phyloP scores from a whole-genome alignment of 371 early-diverging fungal species.

The Dipsacomyces acuminosporus region DNA sequence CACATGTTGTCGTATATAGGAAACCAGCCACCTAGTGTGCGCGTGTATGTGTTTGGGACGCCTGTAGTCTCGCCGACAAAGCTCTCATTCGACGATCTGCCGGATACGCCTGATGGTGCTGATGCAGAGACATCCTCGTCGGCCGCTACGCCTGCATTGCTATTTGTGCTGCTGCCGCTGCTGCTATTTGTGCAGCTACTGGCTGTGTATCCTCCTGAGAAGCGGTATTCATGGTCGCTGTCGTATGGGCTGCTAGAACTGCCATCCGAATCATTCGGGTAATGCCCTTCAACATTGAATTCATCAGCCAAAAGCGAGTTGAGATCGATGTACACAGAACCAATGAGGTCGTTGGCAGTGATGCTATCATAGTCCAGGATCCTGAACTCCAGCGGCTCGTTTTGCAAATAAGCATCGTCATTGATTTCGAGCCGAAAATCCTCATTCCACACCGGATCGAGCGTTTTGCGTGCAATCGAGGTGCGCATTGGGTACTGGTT shows the following conservation, averaged over 20 bases:
- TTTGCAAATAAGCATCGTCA: slow-evolving; percentile 67
- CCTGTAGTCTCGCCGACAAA: slow-evolving; percentile 36
- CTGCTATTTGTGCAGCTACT: not conserved
- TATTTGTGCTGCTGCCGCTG: not conserved
- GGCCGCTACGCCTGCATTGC: not conserved
- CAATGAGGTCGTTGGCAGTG: slow-evolving; percentile 69
- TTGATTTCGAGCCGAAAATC: slow-evolving; percentile 59
- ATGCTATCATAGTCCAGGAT: slow-evolving; percentile 74
- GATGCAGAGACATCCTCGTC: not conserved
- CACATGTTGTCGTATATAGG: slow-evolving; percentile 64
- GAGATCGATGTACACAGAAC: slow-evolving; percentile 65
- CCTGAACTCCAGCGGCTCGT: slow-evolving; percentile 69
- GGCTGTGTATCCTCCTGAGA: too few species aligned
- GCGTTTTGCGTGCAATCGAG: slow-evolving; percentile 57
- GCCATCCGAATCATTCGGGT: not conserved
- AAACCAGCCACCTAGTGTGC: slow-evolving; percentile 69
- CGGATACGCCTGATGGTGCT: too few species aligned
- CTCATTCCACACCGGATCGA: slow-evolving; percentile 74
- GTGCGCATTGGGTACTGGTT: slow-evolving; percentile 60
- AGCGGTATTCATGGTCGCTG: not conserved
- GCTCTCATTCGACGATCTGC: slow-evolving; percentile 8
- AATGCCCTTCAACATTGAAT: slow-evolving; percentile 12
- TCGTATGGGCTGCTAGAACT: not conserved
- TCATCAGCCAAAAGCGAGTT: slow-evolving; percentile 53
- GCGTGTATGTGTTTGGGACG: slow-evolving; percentile 29